Percentiles rank a stretch among this genome's conserved stretches.
Conservation (phyloP, 495 filamentous ascomycete genomes). For the Halenospora varia region DNA sequence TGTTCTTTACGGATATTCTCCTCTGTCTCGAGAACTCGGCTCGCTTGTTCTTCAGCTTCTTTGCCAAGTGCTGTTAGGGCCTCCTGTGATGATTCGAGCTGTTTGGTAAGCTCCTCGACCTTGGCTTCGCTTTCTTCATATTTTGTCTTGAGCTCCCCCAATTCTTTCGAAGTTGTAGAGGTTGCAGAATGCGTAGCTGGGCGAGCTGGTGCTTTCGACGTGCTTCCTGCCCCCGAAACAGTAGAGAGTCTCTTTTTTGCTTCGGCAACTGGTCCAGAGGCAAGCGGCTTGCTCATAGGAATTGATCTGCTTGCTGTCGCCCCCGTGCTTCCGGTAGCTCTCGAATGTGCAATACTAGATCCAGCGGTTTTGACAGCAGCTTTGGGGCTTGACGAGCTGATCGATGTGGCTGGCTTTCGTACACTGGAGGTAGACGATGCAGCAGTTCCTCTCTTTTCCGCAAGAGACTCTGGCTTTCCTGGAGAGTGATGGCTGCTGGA, state of each 20-base stretch:
- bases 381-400: conserved; percentile 40
- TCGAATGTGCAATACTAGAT: conserved; percentile 29
- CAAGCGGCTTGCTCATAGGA: conserved; percentile 29
- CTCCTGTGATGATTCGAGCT: conserved; percentile 28
- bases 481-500: conserved; percentile 28
- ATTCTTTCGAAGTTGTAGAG: conserved; percentile 39
- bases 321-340: conserved; percentile 26
- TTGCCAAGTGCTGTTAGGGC: conserved; percentile 23
- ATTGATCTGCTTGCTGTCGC: conserved; percentile 28
- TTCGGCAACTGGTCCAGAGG: conserved; percentile 34
- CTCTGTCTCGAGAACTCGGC: conserved; percentile 15
- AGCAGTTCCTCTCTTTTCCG: conserved; percentile 28
- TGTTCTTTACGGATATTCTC: conserved; percentile 21
- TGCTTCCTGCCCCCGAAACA: conserved; percentile 30
- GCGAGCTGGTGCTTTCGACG: conserved; percentile 24
- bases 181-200: conserved; percentile 28
- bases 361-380: conserved; percentile 29
- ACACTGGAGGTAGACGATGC: conserved; percentile 7
- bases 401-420: conserved; percentile 27
- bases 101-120: conserved; percentile 39
- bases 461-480: conserved; percentile 26
- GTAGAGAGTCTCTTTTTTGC: conserved; percentile 47
- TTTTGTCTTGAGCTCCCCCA: conserved; percentile 49
- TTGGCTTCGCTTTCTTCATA: conserved; percentile 33
- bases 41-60: conserved; percentile 21